Conservation (phyloP, 495 filamentous ascomycete genomes). For the Talaromyces wortmannii region DNA sequence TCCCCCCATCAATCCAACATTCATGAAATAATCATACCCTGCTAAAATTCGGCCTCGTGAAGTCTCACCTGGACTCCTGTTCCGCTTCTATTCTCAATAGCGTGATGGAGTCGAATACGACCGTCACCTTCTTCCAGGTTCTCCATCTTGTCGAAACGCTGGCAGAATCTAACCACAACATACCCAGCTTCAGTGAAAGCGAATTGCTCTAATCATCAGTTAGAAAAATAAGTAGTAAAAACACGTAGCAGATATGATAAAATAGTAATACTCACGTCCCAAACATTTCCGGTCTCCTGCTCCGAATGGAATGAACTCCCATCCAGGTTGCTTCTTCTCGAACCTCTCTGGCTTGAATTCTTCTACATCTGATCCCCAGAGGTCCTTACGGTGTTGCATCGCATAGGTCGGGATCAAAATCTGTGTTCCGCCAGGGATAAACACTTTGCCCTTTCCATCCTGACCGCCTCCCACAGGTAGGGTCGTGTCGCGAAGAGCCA, state of each 20-base stretch:
- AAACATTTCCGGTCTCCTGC: slow-evolving; percentile 47
- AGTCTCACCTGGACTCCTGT: slow-evolving; percentile 3
- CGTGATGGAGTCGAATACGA: slow-evolving; percentile 14
- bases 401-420: slow-evolving; percentile 38
- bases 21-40: background rate
- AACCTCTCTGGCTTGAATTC: slow-evolving; percentile 50
- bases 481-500: slow-evolving; percentile 59
- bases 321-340: slow-evolving; percentile 33
- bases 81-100: slow-evolving; percentile 4
- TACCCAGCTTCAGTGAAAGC: slow-evolving; percentile 44
- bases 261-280: slow-evolving; percentile 33
- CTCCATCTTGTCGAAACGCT: slow-evolving; percentile 35
- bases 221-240: background rate
- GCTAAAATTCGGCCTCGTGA: slow-evolving; percentile 1
- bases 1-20: background rate
- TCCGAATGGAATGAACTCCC: slow-evolving; percentile 48
- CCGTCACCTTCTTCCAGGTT: slow-evolving; percentile 19
- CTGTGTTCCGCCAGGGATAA: slow-evolving; percentile 43
- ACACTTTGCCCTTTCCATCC: slow-evolving; percentile 55
- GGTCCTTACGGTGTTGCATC: slow-evolving; percentile 42
- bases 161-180: slow-evolving; percentile 35
- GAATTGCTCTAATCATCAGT: slow-evolving; percentile 30
- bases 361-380: slow-evolving; percentile 46
- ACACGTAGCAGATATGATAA: background rate
- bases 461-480: slow-evolving; percentile 67